Evolutionary conservation across 163 green algal species (phyloP).

Genomic region (Chlorella variabilis): DNA sequence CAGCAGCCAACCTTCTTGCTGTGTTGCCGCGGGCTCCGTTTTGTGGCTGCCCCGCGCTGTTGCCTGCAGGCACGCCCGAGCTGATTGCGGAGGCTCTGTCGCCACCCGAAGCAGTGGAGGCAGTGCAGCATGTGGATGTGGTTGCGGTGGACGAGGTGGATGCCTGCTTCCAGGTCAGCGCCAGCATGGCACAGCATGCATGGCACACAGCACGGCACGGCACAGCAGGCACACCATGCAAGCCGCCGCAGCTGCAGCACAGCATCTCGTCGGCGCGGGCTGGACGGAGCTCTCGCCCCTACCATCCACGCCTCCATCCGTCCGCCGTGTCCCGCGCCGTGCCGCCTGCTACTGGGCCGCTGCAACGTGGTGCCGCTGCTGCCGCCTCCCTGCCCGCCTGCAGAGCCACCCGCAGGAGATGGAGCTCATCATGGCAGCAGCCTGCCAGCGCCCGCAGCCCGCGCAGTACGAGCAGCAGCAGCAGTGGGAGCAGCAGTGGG

Average conservation of each 20-base stretch:
- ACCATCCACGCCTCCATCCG: no score
- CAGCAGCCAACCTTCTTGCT: no score
- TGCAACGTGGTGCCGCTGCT: not conserved
- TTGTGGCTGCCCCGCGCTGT: no score
- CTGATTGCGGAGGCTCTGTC: slow-evolving; percentile 55
- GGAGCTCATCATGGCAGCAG: slow-evolving; percentile 56
- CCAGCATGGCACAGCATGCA: not conserved
- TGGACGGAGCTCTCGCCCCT: no score
- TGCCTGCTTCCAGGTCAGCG: slow-evolving; percentile 61
- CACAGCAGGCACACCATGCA: no score
- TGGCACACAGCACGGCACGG: not conserved
- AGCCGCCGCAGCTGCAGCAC: no score
- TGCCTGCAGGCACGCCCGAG: slow-evolving; percentile 62
- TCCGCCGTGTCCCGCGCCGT: no score
- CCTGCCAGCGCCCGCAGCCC: slow-evolving; percentile 9
- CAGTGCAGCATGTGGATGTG: slow-evolving; percentile 51
- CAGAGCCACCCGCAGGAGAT: slow-evolving; percentile 59
- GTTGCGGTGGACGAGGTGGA: slow-evolving; percentile 88
- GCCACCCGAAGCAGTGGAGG: slow-evolving; percentile 18
- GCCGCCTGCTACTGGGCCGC: no score
- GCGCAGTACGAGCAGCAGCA: not conserved
- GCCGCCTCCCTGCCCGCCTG: not conserved
- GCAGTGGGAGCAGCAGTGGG: slow-evolving; percentile 13
- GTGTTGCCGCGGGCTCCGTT: no score
- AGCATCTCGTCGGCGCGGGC: no score